These are phyloP conservation scores for Cyclocybe cylindracea DNA, from an alignment of 768 basidiomycete genomes.

Conservation along the genomic window DNA sequence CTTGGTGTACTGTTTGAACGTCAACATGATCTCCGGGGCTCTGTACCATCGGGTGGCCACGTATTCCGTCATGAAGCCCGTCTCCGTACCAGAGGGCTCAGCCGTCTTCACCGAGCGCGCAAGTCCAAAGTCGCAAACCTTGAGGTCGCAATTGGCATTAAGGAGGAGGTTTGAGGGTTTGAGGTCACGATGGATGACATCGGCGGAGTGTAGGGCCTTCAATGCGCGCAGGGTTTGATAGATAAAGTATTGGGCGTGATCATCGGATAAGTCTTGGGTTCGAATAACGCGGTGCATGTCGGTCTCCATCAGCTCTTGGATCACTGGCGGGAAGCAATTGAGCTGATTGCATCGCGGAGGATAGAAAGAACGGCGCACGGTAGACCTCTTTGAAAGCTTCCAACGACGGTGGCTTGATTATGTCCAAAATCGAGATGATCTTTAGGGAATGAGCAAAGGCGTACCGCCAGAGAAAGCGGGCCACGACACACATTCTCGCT, in stretches of 20 bases:
- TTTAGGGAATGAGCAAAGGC: conserved; percentile 20
- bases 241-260: conserved; percentile 96
- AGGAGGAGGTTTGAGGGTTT: conserved; percentile 95
- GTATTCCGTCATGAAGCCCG: conserved; percentile 89
- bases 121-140: conserved; percentile 91
- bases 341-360: not conserved
- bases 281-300: conserved; percentile 96
- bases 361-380: conserved; percentile 18
- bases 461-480: not conserved
- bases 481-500: conserved; percentile 72
- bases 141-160: conserved; percentile 96
- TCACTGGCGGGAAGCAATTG: conserved; percentile 47
- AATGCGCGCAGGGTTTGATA: conserved; percentile 95
- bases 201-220: conserved; percentile 93
- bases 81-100: conserved; percentile 75
- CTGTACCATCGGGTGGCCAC: conserved; percentile 98
- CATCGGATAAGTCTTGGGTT: conserved; percentile 91
- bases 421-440: conserved; percentile 95
- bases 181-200: conserved; percentile 93
- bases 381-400: conserved; percentile 85
- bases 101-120: conserved; percentile 79
- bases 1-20: conserved; percentile 96
- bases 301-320: conserved; percentile 93
- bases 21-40: conserved; percentile 97
- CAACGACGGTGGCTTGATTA: conserved; percentile 76